Evolutionary conservation across 768 basidiomycete species (phyloP).

Genomic region (Leccinum pellstonianum): DNA sequence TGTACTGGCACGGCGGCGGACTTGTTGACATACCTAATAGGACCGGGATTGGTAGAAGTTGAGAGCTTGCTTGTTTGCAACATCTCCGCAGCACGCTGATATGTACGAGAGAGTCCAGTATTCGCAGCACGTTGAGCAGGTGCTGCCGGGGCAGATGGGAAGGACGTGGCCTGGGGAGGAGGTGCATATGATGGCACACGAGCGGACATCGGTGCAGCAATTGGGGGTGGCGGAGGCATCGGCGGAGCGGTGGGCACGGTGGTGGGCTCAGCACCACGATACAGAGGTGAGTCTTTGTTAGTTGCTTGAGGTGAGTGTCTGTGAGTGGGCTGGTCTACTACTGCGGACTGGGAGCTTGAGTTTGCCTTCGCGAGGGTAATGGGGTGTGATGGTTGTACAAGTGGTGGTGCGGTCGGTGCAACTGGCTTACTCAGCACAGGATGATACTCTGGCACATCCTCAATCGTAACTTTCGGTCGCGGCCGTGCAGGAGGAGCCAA

Average conservation of each 20-base stretch:
- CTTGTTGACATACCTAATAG: slow-evolving; percentile 10
- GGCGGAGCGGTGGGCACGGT: slow-evolving; percentile 8
- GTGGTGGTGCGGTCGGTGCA: slow-evolving; percentile 2
- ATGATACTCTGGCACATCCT: slow-evolving; percentile 29
- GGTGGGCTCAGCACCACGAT: slow-evolving; percentile 14
- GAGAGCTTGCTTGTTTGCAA: slow-evolving; percentile 22
- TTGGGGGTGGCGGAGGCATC: slow-evolving; percentile 23
- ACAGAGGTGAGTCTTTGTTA: slow-evolving; percentile 16
- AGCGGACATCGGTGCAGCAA: slow-evolving; percentile 5
- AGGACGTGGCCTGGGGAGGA: slow-evolving; percentile 17
- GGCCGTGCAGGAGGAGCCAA: slow-evolving; percentile 5
- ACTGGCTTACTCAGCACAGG: slow-evolving; percentile 15
- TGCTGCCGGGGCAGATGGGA: slow-evolving; percentile 5
- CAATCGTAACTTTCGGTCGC: slow-evolving; percentile 30
- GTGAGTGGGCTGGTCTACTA: slow-evolving; percentile 11
- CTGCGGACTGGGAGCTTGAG: slow-evolving; percentile 4
- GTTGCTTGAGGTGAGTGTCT: slow-evolving; percentile 24
- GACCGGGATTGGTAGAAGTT: background rate
- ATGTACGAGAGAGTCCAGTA: slow-evolving; percentile 20
- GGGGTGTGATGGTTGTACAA: slow-evolving; percentile 10
- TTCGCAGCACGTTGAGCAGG: slow-evolving; percentile 21
- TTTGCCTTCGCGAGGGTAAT: slow-evolving; percentile 1
- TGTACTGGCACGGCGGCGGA: slow-evolving; percentile 6
- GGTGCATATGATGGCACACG: slow-evolving; percentile 26
- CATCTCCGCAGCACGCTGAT: slow-evolving; percentile 26